Evolutionary conservation across 1,284 basidiomycete species (phyloP), one percentile per base, ranked within the genome.

Genomic region (Cystobasidium slooffiae): DNA sequence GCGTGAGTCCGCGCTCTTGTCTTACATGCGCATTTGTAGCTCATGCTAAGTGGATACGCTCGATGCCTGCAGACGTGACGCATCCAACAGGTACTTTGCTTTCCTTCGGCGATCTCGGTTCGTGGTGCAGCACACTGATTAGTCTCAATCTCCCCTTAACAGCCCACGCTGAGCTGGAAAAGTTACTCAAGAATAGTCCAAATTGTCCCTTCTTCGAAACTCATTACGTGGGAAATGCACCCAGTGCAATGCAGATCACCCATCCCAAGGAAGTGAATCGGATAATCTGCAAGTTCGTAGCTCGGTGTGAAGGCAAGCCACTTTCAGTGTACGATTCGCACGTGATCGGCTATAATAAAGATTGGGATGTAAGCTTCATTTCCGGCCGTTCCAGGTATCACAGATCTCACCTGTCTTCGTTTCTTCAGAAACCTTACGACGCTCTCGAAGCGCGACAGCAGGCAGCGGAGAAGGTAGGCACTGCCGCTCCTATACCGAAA

Each of bases 121-220:
- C 3, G 14, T 10, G 1, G 24, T 4, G 14, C 3, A 16, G 24
- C 16, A 2, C 8, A 5, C 59, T 61, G 44, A 46, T n/a, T 16
- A 43, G 12, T 22, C 20, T 43, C 14, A 1, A 7, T 16, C 1
- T 43, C 18, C 5, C 44, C 31, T 63, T 3, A 18, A 41, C 24
- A 67, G 64, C 64, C 2, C 47, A 67, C 14, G 64, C 22, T 9
- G 64, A 67, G 24, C 24, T 67, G 8, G 49, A 67, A 41, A 49
- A 22, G 1, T 6, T 55, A n/a, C 37, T 67, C n/a, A 41, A 37
- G 5, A 7, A 67, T n/a, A 22, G 31, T n/a, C 20, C 20, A 41
- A 41, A 9, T 18, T 67, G 64, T 55, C 64, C 64, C 9, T 67
- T 41, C 49, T 67, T 24, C n/a, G 64, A 67, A 55, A 24, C 64